Evolutionary conservation across 495 filamentous ascomycete species (phyloP), one percentile per base, ranked within the genome.

Genomic region (Penicillium odoratum): DNA sequence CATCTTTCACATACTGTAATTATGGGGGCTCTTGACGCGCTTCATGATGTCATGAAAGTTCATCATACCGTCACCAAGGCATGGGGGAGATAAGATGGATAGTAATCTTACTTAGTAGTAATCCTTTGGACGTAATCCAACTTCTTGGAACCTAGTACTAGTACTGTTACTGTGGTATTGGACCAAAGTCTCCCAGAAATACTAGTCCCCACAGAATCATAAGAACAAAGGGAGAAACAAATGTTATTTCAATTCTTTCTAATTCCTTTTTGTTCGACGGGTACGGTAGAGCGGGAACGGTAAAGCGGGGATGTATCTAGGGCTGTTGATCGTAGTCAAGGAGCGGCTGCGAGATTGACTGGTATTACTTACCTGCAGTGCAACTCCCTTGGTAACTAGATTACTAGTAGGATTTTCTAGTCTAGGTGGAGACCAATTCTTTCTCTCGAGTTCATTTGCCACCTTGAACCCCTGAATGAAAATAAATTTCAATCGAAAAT

Each of bases 311-410:
- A 47, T 45, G 52, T 56, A 62, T 51, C 34, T 64, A 66, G 63
- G 63, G 66, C 60, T 58, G 62, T 50, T 69, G 63, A 69, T 69
- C 66, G 61, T 58, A 61, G 60, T 21, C 56, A 64, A 62, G 61
- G 59, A 62, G 57, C 64, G 64, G 64, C 42, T 69, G 64, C 66
- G 55, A 69, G 64, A 69, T 69, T 63, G 55, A 51, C 47, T 47
- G 25, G 64, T 63, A 62, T 60, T 67, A 61, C 55, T 57, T 62
- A 63, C 62, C 63, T 68, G 65, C 52, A 33, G 15, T 16, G 13
- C 30, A 34, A 21, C 21, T 21, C 21, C 21, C 21, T 21, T 21
- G 21, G 21, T 21, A 21, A 21, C 21, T 21, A 21, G 21, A 21
- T 52, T 36, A 13, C 8, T 36, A 21, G 21, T 36, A 11, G 13